phyloP scores from a whole-genome alignment of 352 stramenopile genomes.

The Globisporangium cylindrosporum region DNA sequence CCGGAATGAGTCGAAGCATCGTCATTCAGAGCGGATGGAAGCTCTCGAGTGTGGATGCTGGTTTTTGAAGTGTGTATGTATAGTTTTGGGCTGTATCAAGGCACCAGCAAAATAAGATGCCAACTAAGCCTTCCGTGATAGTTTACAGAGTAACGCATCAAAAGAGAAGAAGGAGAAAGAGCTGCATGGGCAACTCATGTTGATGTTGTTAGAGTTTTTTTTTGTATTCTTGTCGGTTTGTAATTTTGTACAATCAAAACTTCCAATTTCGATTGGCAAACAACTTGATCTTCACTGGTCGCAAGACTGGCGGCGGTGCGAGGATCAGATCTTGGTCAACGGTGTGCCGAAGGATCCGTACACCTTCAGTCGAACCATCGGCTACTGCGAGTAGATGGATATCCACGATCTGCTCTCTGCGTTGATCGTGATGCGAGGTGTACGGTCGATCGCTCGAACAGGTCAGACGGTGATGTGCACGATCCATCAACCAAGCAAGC shows the following conservation, averaged over 20 bases:
- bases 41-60: neutral
- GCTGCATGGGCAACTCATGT: neutral
- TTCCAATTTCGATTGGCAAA: too few species aligned
- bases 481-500: slow-evolving; percentile 63
- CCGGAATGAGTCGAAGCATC: neutral
- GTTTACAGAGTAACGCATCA: neutral
- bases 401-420: slow-evolving; percentile 80
- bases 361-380: slow-evolving; percentile 26
- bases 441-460: slow-evolving; percentile 80
- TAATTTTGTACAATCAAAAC: too few species aligned
- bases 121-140: neutral
- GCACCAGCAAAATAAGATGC: neutral
- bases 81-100: neutral
- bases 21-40: neutral
- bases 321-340: slow-evolving; percentile 83
- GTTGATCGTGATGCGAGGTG: slow-evolving; percentile 82
- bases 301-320: slow-evolving; percentile 51
- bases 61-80: neutral
- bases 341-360: slow-evolving; percentile 43
- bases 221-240: too few species aligned
- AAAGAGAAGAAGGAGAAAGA: neutral
- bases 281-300: slow-evolving; percentile 28
- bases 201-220: neutral
- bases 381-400: slow-evolving; percentile 85
- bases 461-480: slow-evolving; percentile 82